These are phyloP conservation scores for Diacronema lutheri DNA, from an alignment of 78 protist species.

Conservation along the genomic window DNA sequence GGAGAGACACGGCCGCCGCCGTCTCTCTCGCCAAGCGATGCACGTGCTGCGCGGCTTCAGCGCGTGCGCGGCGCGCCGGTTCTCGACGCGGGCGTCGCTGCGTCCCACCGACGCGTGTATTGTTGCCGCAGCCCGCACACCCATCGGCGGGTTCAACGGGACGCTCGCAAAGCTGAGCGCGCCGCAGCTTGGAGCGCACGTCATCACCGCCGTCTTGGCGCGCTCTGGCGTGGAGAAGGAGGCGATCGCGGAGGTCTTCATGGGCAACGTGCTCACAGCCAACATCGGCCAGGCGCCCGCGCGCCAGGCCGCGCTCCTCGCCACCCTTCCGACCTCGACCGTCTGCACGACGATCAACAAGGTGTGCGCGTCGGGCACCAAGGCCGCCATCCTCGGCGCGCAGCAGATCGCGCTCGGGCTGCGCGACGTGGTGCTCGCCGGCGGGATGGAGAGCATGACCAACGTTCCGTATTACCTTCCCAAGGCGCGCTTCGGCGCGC, in stretches of 20 bases:
- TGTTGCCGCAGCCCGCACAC: constrained; percentile 83
- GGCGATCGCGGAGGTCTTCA: constrained; percentile 63
- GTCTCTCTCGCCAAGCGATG: no score
- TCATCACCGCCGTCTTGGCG: constrained; percentile 72
- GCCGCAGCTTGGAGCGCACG: constrained; percentile 74
- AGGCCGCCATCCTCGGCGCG: constrained; percentile 87
- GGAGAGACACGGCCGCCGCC: no score
- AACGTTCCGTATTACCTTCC: constrained; percentile 83
- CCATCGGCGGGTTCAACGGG: constrained; percentile 78
- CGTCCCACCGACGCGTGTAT: constrained; percentile 38
- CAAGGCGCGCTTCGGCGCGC: constrained; percentile 67
- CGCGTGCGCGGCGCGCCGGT: no score
- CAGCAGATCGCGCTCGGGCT: constrained; percentile 80
- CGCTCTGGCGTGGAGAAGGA: not conserved
- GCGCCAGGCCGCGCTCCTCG: constrained; percentile 79
- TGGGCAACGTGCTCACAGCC: constrained; percentile 86
- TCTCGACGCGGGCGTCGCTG: no score
- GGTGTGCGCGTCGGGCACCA: constrained; percentile 97
- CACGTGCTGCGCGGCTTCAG: no score
- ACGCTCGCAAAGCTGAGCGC: constrained; percentile 64
- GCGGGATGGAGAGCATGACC: constrained; percentile 97
- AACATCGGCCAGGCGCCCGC: constrained; percentile 86
- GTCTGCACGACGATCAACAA: constrained; percentile 73
- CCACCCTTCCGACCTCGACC: constrained; percentile 50
- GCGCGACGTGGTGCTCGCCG: constrained; percentile 28